Base-by-base conservation (phyloP, 768 basidiomycete genomes). In the Dioszegia aurantiaca region DNA sequence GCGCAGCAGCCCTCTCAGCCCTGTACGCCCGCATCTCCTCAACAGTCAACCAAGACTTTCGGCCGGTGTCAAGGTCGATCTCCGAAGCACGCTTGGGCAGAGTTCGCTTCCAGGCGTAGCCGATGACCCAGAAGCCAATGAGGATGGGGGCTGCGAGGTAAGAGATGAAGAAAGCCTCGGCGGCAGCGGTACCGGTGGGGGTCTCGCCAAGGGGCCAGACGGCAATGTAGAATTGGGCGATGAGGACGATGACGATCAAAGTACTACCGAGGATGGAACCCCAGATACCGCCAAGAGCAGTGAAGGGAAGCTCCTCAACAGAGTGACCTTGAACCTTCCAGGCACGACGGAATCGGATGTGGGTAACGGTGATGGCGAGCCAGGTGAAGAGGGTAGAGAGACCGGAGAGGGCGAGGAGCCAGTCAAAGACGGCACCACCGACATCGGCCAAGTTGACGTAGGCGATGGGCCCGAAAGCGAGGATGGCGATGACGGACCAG, bases 311-410 rank as follows among this genome's bases (percentile, higher is more conserved):
- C 68, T 86, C 85, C 1, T 76, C 72, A 9, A 84, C 73, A 1
- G 74, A 65, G 56, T 82, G 79, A 19, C 82, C 82, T 47, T 84
- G 84, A 0, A 80, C 80, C 42, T 68, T 73, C 78, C 83, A 87
- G 3, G 84, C 86, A n/a, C 70, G 64, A 23, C 85, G 81, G 79
- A 88, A 87, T 28, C 85, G 83, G 33, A 86, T 68, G 83, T 72
- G 64, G 53, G 60, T 65, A 21, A 69, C 59, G 60, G 31, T 64
- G 58, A 86, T 83, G 27, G 82, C 81, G 24, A 80, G 82, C 86
- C 86, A 87, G 40, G 85, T 84, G 58, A 87, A 80, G 47, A 87
- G 77, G 1, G 84, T 83, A 1, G 83, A 85, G 43, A 87, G 83
- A 40, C 86, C 85, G 8, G 83, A 84, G 51, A 86, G 77, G 62